Evolutionary conservation across 495 filamentous ascomycete species (phyloP).

Genomic region (Penicillium odoratum): DNA sequence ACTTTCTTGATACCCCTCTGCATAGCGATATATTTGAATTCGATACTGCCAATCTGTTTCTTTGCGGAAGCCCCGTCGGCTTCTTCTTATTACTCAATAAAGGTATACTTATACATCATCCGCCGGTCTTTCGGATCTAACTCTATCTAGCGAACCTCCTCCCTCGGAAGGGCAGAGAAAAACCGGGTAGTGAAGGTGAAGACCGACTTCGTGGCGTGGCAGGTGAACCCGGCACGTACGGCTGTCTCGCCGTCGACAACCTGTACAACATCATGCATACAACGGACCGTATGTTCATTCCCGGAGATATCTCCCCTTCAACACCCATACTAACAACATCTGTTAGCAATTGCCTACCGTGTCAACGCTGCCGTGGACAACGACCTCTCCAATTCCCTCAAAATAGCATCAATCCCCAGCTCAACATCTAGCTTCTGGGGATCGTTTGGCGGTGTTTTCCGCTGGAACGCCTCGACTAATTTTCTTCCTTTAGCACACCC

Average conservation of each 20-base stretch:
- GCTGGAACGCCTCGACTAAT: slow-evolving; percentile 41
- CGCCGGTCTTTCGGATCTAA: background rate
- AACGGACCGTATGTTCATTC: slow-evolving; percentile 50
- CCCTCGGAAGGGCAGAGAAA: slow-evolving; percentile 72
- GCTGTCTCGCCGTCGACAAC: slow-evolving; percentile 92
- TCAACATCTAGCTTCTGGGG: slow-evolving; percentile 64
- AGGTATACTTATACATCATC: slow-evolving; percentile 30
- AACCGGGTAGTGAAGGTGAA: slow-evolving; percentile 70
- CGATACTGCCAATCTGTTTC: slow-evolving; percentile 83
- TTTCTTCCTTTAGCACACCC: slow-evolving; percentile 21
- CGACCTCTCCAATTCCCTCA: slow-evolving; percentile 73
- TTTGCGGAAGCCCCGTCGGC: slow-evolving; percentile 87
- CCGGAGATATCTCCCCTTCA: background rate
- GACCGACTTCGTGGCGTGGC: slow-evolving; percentile 63
- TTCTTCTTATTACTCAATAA: slow-evolving; percentile 92
- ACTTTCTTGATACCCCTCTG: slow-evolving; percentile 48
- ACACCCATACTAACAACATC: slow-evolving; percentile 43
- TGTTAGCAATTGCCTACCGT: slow-evolving; percentile 76
- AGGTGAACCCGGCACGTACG: slow-evolving; percentile 75
- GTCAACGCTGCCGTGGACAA: slow-evolving; percentile 88
- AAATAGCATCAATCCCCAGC: slow-evolving; percentile 75
- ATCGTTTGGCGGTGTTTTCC: slow-evolving; percentile 64
- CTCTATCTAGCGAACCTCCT: slow-evolving; percentile 58
- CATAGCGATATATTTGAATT: slow-evolving; percentile 78
- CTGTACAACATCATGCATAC: slow-evolving; percentile 88